Evolutionary conservation across 495 filamentous ascomycete genomes (phyloP), one percentile per base, ranked within the genome.

Genomic region (Rusavskia elegans): DNA sequence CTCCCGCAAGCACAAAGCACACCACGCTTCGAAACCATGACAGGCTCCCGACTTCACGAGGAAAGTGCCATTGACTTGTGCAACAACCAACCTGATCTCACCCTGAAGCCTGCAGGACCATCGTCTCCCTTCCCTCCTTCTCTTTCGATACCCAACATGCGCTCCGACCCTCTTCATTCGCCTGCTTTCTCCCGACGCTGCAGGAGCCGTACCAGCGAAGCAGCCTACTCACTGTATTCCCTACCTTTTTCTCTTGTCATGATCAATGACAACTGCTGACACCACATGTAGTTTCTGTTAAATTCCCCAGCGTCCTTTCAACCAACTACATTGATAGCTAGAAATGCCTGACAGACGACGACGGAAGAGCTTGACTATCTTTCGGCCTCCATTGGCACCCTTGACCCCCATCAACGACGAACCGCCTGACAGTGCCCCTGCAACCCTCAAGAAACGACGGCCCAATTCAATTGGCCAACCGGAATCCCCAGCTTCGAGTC

Each of bases 331-430:
- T 25, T 16, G 20, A 21, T 40, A 20, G 16, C 21, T 10, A 16
- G 17, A 53, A 9, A 57, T 53, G 55, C 45, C 54, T 20, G 54
- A 53, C 29, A 48, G 50, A 50, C 40, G 51, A 16, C 39, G 51
- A 10, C 51, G 59, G 29, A 63, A 58, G 44, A 62, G 60, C 51
- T 51, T 63, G 50, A 60, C 45, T 32, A 59, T 63, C 36, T 55
- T 63, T 36, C 48, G 54, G 21, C 61, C 60, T 32, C 41, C 55
- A 16, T 14, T 63, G 21, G 45, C 51, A 23, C 51, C 57, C 38
- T 51, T 60, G 53, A 61, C 59, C 25, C 57, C 61, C 19, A 55
- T 59, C 11, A 40, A 57, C 45, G 59, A 53, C 25, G 55, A 59
- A 49, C 50, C 60, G 10, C 46, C 57, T 32, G 48, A 57, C 20